Conservation (phyloP, 2,329 filamentous ascomycete genomes). For the Trichoderma lentiforme region DNA sequence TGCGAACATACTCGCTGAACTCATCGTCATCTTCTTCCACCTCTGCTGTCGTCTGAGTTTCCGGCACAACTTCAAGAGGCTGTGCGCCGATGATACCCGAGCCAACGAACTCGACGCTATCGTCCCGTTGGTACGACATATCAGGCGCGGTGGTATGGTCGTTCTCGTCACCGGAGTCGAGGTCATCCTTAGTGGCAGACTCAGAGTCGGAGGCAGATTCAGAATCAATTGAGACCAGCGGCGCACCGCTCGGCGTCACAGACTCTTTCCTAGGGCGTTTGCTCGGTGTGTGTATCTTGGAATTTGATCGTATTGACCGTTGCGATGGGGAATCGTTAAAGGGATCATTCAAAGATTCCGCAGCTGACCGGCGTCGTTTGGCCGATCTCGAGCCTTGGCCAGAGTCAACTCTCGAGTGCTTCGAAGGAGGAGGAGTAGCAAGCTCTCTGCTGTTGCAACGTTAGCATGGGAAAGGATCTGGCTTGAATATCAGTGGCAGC, state of each 20-base stretch:
- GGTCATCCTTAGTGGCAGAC: not conserved
- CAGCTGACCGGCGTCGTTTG: constrained; percentile 20
- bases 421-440: constrained; percentile 39
- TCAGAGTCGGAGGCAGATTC: constrained; percentile 21
- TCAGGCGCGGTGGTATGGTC: not conserved
- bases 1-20: constrained; percentile 44
- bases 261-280: not conserved
- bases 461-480: constrained; percentile 18
- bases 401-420: constrained; percentile 33
- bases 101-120: constrained; percentile 28
- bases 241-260: constrained; percentile 10
- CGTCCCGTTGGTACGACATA: constrained; percentile 20
- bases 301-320: constrained; percentile 18
- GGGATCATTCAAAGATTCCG: constrained; percentile 19
- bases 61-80: not conserved
- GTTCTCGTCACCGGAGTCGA: constrained; percentile 16
- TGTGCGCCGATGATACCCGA: not conserved
- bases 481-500: not conserved
- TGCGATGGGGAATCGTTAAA: constrained; percentile 27
- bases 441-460: constrained; percentile 27
- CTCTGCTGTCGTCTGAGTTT: not conserved
- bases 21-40: constrained; percentile 31
- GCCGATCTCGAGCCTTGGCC: constrained; percentile 20
- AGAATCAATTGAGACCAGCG: constrained; percentile 34
- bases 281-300: constrained; percentile 15